Evolutionary conservation across 163 green algal species (phyloP).

Genomic region (Chlorella variabilis): DNA sequence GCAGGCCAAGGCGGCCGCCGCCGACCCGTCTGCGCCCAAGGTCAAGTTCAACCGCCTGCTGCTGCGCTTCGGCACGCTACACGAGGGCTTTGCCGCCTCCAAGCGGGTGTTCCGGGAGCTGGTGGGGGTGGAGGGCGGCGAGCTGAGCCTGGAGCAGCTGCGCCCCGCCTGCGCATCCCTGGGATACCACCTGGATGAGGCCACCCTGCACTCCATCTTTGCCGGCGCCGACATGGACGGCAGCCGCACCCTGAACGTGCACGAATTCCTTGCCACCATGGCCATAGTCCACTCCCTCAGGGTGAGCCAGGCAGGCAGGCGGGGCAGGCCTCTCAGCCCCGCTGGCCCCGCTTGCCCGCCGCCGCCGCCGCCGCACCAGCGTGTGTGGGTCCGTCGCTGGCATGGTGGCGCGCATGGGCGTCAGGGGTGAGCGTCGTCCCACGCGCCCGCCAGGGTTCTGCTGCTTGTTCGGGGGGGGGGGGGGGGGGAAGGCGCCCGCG

Average conservation of each 20-base stretch:
- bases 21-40: background rate
- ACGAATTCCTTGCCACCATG: constrained; percentile 34
- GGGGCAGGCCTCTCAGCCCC: too few relatives aligned
- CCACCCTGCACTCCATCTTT: constrained; percentile 1
- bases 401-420: too few relatives aligned
- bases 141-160: constrained; percentile 20
- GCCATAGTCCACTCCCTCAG: constrained; percentile 36
- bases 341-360: background rate
- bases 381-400: too few relatives aligned
- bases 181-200: constrained; percentile 15
- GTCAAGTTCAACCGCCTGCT: constrained; percentile 32
- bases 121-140: background rate
- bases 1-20: constrained; percentile 12
- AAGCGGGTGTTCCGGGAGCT: background rate
- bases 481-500: too few relatives aligned
- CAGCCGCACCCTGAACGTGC: constrained; percentile 2
- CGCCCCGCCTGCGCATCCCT: background rate
- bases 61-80: constrained; percentile 23
- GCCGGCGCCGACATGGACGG: constrained; percentile 9
- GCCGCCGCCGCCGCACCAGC: too few relatives aligned
- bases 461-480: too few relatives aligned
- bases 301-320: background rate
- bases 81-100: constrained; percentile 27
- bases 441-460: too few relatives aligned
- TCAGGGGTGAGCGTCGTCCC: too few relatives aligned